These are phyloP conservation scores for Fistulifera solaris DNA, from an alignment of 108 stramenopile species.

Conservation along the genomic window DNA sequence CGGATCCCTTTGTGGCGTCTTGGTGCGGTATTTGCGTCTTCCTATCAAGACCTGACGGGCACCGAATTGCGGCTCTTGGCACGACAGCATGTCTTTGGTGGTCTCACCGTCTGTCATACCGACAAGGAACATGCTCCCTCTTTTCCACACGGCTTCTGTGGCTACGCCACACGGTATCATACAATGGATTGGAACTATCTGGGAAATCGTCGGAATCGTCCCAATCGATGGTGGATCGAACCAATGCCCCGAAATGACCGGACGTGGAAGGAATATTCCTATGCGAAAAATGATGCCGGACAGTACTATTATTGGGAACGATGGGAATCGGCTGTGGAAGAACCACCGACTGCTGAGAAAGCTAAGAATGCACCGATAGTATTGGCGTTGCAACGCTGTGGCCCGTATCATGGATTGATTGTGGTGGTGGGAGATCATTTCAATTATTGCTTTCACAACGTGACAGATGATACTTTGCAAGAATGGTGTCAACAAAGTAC, in stretches of 20 bases:
- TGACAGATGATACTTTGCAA: conserved; percentile 10
- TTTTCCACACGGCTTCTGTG: conserved; percentile 10
- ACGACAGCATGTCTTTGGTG: conserved; percentile 85
- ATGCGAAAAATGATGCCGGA: conserved; percentile 62
- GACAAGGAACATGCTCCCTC: conserved; percentile 3
- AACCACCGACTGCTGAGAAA: conserved; percentile 12
- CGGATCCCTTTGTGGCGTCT: conserved; percentile 64
- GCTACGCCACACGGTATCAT: conserved; percentile 73
- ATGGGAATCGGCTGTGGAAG: conserved; percentile 60
- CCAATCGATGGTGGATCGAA: conserved; percentile 83
- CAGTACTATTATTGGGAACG: conserved; percentile 80
- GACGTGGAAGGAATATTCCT: conserved; percentile 79
- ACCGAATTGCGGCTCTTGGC: conserved; percentile 65
- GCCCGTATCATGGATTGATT: conserved; percentile 37
- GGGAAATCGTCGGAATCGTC: conserved; percentile 50
- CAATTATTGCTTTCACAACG: conserved; percentile 44
- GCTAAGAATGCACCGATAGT: neutral
- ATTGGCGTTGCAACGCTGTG: neutral
- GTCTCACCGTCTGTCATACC: conserved; percentile 33
- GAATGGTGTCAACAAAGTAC: conserved; percentile 13
- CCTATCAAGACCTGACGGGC: conserved; percentile 34
- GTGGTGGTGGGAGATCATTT: conserved; percentile 73
- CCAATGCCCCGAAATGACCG: neutral
- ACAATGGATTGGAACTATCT: conserved; percentile 89
- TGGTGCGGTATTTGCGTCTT: no score